A percentile compares a stretch with the other conserved stretches of the same genome.
Conservation (phyloP, 345 rosid genomes). For the Moricandia moricandioides region DNA sequence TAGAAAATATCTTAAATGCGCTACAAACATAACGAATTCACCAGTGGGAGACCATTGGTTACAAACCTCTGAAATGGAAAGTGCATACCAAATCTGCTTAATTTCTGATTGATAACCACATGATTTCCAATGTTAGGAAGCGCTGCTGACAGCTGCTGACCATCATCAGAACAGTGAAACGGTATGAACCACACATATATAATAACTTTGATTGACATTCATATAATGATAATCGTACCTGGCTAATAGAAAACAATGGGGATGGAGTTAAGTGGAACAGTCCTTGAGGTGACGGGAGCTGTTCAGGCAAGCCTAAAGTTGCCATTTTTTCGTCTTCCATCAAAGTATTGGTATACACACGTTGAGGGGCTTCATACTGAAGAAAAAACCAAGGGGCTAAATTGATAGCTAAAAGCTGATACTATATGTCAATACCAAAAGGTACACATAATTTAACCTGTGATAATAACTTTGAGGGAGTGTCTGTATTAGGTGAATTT, state of each 20-base stretch:
- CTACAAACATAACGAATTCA: background rate
- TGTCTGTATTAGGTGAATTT: slow-evolving; percentile 64
- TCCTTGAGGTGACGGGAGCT: slow-evolving; percentile 77
- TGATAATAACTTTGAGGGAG: slow-evolving; percentile 60
- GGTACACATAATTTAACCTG: slow-evolving; percentile 52
- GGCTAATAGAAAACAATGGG: slow-evolving; percentile 66
- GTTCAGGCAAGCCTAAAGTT: slow-evolving; percentile 74
- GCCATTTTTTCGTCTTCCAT: slow-evolving; percentile 85
- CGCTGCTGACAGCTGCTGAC: slow-evolving; percentile 65
- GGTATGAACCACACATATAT: background rate
- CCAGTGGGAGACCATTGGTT: slow-evolving; percentile 13
- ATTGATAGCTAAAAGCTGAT: background rate
- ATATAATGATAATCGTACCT: slow-evolving; percentile 39
- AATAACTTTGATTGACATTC: background rate
- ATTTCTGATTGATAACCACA: slow-evolving; percentile 82
- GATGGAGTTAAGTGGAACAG: slow-evolving; percentile 74
- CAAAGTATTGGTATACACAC: slow-evolving; percentile 56
- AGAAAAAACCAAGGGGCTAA: slow-evolving; percentile 16
- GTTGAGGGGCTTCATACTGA: slow-evolving; percentile 69
- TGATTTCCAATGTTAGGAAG: slow-evolving; percentile 76
- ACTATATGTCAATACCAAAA: background rate
- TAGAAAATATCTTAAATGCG: background rate
- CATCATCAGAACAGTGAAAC: slow-evolving; percentile 7
- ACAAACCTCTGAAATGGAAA: slow-evolving; percentile 89
- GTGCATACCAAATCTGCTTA: slow-evolving; percentile 64